A percentile compares a stretch with the other conserved stretches of the same genome.
phyloP scores from a whole-genome alignment of 1,139 yeast genomes.

The Candida dubliniensis region DNA sequence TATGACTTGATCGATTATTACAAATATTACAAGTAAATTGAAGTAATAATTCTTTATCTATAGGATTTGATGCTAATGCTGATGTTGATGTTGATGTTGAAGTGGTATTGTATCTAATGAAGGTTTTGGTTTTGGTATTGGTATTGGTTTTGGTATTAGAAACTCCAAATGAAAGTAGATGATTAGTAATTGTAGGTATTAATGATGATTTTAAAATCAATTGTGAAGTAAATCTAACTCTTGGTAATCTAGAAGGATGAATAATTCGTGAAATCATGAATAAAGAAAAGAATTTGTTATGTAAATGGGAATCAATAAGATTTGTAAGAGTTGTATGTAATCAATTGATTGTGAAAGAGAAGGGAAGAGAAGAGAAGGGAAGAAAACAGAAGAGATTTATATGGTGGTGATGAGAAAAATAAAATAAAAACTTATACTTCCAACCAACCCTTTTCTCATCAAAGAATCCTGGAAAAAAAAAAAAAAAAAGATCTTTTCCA shows the following conservation, averaged over 20 bases:
- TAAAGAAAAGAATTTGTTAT: background rate
- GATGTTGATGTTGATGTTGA: conserved; percentile 1
- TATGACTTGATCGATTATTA: conserved; percentile 78
- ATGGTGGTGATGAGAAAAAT: too few relatives aligned
- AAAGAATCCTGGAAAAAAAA: too few relatives aligned
- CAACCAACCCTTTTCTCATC: too few relatives aligned
- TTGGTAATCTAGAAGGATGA: background rate
- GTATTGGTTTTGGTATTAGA: background rate
- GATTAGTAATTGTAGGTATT: background rate
- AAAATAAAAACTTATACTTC: too few relatives aligned
- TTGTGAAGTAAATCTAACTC: background rate
- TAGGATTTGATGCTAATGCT: conserved; percentile 1
- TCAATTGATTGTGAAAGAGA: background rate
- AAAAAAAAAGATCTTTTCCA: too few relatives aligned
- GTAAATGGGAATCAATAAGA: background rate
- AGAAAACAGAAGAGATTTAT: too few relatives aligned
- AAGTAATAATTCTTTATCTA: conserved; percentile 52
- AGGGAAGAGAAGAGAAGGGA: too few relatives aligned
- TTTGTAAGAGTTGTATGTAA: background rate
- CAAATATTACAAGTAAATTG: conserved; percentile 94
- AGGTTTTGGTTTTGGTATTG: background rate
- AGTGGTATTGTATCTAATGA: background rate
- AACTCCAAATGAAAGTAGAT: background rate
- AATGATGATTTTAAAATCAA: background rate
- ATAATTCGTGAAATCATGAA: conserved; percentile 2